Conservation (phyloP, 2,329 filamentous ascomycete genomes). For the Monosporascus sp. region DNA sequence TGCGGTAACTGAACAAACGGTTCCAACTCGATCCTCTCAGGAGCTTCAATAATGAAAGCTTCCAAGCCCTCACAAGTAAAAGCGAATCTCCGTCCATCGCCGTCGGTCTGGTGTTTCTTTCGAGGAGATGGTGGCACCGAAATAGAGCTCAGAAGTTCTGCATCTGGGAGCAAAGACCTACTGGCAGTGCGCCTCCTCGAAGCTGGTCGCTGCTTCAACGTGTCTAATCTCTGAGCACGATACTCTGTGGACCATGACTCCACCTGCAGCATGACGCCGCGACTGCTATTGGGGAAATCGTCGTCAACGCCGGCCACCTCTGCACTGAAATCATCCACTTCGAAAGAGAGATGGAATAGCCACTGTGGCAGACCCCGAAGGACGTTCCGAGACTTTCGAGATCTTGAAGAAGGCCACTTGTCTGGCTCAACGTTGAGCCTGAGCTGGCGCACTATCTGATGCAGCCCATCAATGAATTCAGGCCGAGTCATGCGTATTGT, state of each 20-base stretch:
- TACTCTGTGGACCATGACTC: constrained; percentile 89
- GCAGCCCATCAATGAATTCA: constrained; percentile 88
- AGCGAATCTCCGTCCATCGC: constrained; percentile 76
- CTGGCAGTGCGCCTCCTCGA: constrained; percentile 70
- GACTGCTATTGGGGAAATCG: constrained; percentile 73
- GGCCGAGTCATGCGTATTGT: constrained; percentile 84
- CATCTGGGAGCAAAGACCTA: constrained; percentile 64
- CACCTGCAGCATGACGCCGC: constrained; percentile 80
- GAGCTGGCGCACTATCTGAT: constrained; percentile 84
- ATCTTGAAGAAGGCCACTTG: constrained; percentile 46
- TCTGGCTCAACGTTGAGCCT: constrained; percentile 64
- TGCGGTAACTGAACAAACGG: constrained; percentile 82
- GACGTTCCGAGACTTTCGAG: constrained; percentile 58
- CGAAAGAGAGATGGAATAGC: constrained; percentile 78
- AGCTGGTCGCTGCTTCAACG: constrained; percentile 48
- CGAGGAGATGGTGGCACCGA: constrained; percentile 45
- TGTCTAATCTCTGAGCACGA: constrained; percentile 71
- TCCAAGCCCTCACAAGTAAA: constrained; percentile 81
- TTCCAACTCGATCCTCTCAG: constrained; percentile 78
- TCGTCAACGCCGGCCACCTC: constrained; percentile 87
- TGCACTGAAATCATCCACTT: constrained; percentile 83
- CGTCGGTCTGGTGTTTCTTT: constrained; percentile 49
- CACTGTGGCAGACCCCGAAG: constrained; percentile 76
- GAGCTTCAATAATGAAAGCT: constrained; percentile 82
- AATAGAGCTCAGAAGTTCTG: constrained; percentile 52